Evolutionary conservation across 2,329 filamentous ascomycete species (phyloP).

Genomic region (Xylaria sp.): DNA sequence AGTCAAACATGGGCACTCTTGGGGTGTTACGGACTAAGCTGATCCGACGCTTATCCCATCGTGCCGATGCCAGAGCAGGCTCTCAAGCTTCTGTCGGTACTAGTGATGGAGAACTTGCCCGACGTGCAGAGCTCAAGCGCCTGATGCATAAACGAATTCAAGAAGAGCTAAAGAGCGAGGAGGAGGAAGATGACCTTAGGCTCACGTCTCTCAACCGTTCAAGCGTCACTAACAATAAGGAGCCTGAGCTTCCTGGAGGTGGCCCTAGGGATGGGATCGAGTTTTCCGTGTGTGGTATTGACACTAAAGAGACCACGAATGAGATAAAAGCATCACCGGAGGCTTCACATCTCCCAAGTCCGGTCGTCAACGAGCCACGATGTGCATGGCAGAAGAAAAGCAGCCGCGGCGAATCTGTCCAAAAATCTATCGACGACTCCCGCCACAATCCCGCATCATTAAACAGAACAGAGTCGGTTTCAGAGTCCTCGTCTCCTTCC

Average conservation of each 20-base stretch:
- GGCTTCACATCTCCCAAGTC: slow-evolving; percentile 7
- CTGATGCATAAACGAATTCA: slow-evolving; percentile 54
- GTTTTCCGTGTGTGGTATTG: slow-evolving; percentile 34
- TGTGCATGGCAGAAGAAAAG: slow-evolving; percentile 13
- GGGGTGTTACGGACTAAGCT: slow-evolving; percentile 42
- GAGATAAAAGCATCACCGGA: slow-evolving; percentile 3
- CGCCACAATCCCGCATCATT: slow-evolving; percentile 9
- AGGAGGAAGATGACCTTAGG: slow-evolving; percentile 37
- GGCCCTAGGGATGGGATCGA: slow-evolving; percentile 48
- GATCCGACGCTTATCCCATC: slow-evolving; percentile 43
- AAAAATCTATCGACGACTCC: slow-evolving; percentile 14
- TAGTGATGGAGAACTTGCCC: slow-evolving; percentile 49
- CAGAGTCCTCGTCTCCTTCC: slow-evolving; percentile 23
- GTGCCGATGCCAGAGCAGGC: slow-evolving; percentile 37
- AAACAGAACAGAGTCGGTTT: slow-evolving; percentile 16
- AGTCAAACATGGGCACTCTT: slow-evolving; percentile 37
- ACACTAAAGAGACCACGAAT: slow-evolving; percentile 15
- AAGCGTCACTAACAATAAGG: slow-evolving; percentile 27
- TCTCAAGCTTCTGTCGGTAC: slow-evolving; percentile 40
- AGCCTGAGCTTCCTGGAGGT: slow-evolving; percentile 31
- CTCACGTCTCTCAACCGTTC: slow-evolving; percentile 24
- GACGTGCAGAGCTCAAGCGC: slow-evolving; percentile 51
- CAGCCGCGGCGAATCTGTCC: slow-evolving; percentile 16
- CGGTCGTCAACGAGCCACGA: slow-evolving; percentile 7
- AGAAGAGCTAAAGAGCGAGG: slow-evolving; percentile 49